Base-by-base conservation (phyloP, 306 rosid species). In the Ochetophila trinervis region DNA sequence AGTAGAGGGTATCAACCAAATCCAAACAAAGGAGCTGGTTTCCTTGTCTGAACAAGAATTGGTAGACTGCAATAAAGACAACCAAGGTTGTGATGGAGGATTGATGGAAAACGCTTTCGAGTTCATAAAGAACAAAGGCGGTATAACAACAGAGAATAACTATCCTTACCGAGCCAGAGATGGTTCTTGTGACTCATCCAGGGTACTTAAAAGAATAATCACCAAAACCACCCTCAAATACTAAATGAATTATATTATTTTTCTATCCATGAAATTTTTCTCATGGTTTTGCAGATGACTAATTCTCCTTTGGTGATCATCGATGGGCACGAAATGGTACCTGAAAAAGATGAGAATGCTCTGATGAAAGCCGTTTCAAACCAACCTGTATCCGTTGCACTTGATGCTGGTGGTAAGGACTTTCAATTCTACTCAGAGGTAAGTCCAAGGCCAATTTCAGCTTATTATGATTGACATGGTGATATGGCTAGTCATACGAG, bases 41-140 rank as follows among this genome's bases (percentile, higher is more conserved):
- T 62, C 84, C 24, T 54, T 85, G 34, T 85, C 90, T 8, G 84
- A 76, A 67, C 86, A 85, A 58, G 84, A 85, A 65, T 64, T 76
- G 61, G 77, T 76, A 17, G 85, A 76, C 22, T 85, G 84, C 71
- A 63, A 55, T 35, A n/a, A 53, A 22, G 58, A 69, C 23, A 68
- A 81, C 75, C 18, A 49, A 8, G 86, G 86, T 5, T 85, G 89
- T 47, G 48, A 74, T 2, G 86, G 86, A 32, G 89, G 89, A 15
- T 17, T 70, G 50, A 78, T 70, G 84, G 79, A 79, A 30, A 19
- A 32, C 3, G 86, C 84, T 11, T 79, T 76, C 50, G 75, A 76
- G 5, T 82, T 70, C 75, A 74, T 85, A 12, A 67, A 53, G 37
- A 27, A 65, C 53, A 71, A 20, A 0, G 78, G 77, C 0, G 89